Conservation (phyloP, 306 rosid genomes). For the Fragaria iinumae region DNA sequence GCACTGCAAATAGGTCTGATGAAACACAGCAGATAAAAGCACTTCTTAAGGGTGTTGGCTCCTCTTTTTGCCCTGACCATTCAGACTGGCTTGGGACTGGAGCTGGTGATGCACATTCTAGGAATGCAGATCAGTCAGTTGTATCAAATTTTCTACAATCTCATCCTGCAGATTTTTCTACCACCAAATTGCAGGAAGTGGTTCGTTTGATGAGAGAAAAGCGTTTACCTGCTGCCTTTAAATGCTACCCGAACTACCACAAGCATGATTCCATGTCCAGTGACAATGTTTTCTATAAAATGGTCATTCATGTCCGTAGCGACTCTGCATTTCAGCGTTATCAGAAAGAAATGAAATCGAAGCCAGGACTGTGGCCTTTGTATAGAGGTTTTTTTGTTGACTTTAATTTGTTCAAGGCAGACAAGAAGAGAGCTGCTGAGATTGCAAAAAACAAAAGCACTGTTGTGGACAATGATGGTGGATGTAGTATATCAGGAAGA, state of each 20-base stretch:
- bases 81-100: constrained; percentile 75
- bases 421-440: constrained; percentile 61
- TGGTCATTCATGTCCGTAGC: constrained; percentile 90
- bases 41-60: constrained; percentile 71
- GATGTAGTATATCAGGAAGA: constrained; percentile 37
- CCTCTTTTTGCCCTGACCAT: constrained; percentile 69
- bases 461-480: constrained; percentile 40
- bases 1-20: constrained; percentile 79
- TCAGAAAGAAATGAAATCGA: constrained; percentile 86
- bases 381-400: constrained; percentile 93
- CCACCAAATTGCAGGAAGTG: constrained; percentile 86
- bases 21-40: constrained; percentile 85
- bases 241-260: constrained; percentile 83
- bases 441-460: constrained; percentile 37
- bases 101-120: constrained; percentile 58
- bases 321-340: constrained; percentile 84
- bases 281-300: constrained; percentile 75
- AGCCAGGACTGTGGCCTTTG: constrained; percentile 87
- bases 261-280: constrained; percentile 57
- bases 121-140: constrained; percentile 67
- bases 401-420: constrained; percentile 81
- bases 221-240: constrained; percentile 77
- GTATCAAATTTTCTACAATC: constrained; percentile 75
- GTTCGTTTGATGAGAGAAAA: constrained; percentile 76
- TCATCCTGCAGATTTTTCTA: constrained; percentile 73